These are phyloP conservation scores for Dipteronia dyeriana DNA, from an alignment of 345 rosid genomes.

Conservation along the genomic window DNA sequence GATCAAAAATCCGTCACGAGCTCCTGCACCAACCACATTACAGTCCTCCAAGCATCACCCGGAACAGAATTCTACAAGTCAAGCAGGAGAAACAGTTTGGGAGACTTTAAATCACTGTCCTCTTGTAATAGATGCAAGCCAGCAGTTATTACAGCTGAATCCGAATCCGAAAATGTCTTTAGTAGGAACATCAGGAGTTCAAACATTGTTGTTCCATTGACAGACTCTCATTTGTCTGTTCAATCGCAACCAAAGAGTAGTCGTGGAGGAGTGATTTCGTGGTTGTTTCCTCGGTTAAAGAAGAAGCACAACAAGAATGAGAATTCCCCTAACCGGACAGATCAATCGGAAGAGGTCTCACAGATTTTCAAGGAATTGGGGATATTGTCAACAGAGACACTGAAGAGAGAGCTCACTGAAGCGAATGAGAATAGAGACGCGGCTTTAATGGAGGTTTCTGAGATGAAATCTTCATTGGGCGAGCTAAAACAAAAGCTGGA, in stretches of 20 bases:
- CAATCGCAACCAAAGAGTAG: constrained; percentile 61
- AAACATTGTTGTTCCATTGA: constrained; percentile 71
- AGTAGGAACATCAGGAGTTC: constrained; percentile 51
- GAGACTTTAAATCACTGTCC: constrained; percentile 62
- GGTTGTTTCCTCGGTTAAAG: constrained; percentile 80
- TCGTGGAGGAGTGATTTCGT: constrained; percentile 72
- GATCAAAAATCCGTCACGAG: constrained; percentile 55
- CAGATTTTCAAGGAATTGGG: constrained; percentile 64
- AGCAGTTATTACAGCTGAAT: constrained; percentile 36
- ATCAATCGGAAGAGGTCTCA: constrained; percentile 70
- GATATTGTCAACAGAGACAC: constrained; percentile 54
- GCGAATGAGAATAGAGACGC: constrained; percentile 78
- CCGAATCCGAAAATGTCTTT: constrained; percentile 39
- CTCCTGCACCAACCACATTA: constrained; percentile 41
- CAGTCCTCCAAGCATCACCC: constrained; percentile 46
- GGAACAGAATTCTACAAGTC: constrained; percentile 47
- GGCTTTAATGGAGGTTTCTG: constrained; percentile 66
- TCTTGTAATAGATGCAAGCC: constrained; percentile 77
- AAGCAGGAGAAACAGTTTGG: constrained; percentile 53
- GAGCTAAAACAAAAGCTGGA: constrained; percentile 78
- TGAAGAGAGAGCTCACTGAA: constrained; percentile 74
- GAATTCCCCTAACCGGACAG: constrained; percentile 62
- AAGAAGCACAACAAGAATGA: constrained; percentile 70
- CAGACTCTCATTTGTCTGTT: constrained; percentile 60
- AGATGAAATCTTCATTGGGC: constrained; percentile 77